These are phyloP conservation scores for Lichtheimia ramosa DNA, from an alignment of 371 early-diverging fungal genomes.

Conservation along the genomic window DNA sequence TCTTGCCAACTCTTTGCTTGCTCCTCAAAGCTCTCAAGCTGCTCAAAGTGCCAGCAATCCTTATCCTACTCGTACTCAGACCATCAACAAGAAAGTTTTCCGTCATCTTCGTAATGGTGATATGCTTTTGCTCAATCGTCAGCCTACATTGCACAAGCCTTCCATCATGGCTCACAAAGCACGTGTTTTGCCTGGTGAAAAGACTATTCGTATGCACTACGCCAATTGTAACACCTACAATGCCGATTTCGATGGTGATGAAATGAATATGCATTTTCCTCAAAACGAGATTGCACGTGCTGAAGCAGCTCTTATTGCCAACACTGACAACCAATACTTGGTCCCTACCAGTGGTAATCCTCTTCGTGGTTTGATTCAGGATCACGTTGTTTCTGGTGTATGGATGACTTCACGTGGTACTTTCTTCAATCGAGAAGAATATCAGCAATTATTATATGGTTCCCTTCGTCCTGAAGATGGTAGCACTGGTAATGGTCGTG, in stretches of 20 bases:
- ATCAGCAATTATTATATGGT: slow-evolving; percentile 92
- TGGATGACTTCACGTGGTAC: slow-evolving; percentile 91
- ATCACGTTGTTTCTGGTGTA: slow-evolving; percentile 98
- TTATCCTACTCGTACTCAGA: slow-evolving; percentile 62
- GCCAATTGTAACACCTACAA: slow-evolving; percentile 97
- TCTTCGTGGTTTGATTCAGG: slow-evolving; percentile 99
- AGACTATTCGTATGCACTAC: slow-evolving; percentile 99
- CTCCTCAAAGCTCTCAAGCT: slow-evolving; percentile 68
- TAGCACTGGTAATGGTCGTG: slow-evolving; percentile 70
- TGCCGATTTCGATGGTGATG: slow-evolving; percentile 99
- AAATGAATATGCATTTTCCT: slow-evolving; percentile 99
- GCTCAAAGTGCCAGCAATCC: slow-evolving; percentile 49
- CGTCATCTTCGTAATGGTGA: slow-evolving; percentile 98
- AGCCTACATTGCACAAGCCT: slow-evolving; percentile 99
- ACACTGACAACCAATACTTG: slow-evolving; percentile 97
- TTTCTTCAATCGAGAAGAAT: slow-evolving; percentile 90
- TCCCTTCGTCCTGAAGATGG: slow-evolving; percentile 78
- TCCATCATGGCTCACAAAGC: slow-evolving; percentile 99
- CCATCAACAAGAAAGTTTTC: slow-evolving; percentile 93
- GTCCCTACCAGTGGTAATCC: slow-evolving; percentile 98
- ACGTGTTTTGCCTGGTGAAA: slow-evolving; percentile 95
- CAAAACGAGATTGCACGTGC: slow-evolving; percentile 97
- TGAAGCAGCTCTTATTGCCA: slow-evolving; percentile 95
- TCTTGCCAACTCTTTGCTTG: slow-evolving; percentile 94
- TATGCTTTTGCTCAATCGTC: slow-evolving; percentile 97